phyloP scores from a whole-genome alignment of 2,329 filamentous ascomycete species.

The Pseudogymnoascus sp. region DNA sequence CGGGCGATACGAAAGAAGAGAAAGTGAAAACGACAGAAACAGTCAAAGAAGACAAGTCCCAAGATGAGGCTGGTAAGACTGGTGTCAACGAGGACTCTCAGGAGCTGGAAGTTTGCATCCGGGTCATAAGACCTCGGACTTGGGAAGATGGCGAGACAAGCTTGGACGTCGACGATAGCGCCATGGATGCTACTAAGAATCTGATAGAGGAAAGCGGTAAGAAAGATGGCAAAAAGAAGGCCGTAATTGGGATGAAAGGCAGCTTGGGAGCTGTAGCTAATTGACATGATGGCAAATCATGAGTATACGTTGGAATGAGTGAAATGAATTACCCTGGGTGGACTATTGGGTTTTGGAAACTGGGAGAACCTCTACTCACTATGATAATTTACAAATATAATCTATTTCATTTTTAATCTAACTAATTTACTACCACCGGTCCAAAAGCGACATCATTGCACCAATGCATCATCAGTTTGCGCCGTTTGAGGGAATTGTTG shows the following conservation, averaged over 20 bases:
- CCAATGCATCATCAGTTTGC: too few relatives aligned
- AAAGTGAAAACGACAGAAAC: background rate
- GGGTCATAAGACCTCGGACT: conserved; percentile 19
- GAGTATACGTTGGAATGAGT: background rate
- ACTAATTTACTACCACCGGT: background rate
- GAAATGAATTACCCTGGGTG: background rate
- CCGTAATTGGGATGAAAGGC: background rate
- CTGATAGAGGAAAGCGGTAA: background rate
- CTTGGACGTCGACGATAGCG: conserved; percentile 39
- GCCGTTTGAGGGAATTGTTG: background rate
- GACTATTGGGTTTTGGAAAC: background rate
- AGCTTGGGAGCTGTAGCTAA: conserved; percentile 1
- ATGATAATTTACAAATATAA: background rate
- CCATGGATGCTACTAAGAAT: conserved; percentile 37
- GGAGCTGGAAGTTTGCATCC: conserved; percentile 20
- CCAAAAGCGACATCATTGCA: background rate
- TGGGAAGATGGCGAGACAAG: conserved; percentile 22
- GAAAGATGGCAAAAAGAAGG: background rate
- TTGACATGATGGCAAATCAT: background rate
- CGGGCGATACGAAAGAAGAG: background rate
- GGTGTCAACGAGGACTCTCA: conserved; percentile 23
- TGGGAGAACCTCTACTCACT: background rate
- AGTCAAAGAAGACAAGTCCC: background rate
- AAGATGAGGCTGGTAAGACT: background rate
- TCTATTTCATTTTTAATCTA: background rate